These are phyloP conservation scores for Theobroma cacao DNA, from an alignment of 345 rosid genomes.

Conservation along the genomic window DNA sequence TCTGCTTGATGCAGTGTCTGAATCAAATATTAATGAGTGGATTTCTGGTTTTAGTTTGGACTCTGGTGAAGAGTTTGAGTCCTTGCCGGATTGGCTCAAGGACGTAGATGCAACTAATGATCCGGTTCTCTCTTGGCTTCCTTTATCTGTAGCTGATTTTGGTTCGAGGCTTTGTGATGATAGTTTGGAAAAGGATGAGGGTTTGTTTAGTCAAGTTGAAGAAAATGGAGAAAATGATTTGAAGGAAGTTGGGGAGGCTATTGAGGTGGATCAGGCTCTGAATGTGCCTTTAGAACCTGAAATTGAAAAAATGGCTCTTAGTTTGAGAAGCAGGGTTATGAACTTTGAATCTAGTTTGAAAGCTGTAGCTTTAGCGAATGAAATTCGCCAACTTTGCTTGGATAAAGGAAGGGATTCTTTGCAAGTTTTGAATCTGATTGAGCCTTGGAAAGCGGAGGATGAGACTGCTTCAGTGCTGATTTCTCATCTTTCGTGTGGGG, in stretches of 20 bases:
- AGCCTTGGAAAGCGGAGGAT: constrained; percentile 73
- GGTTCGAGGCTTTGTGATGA: constrained; percentile 25
- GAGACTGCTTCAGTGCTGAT: constrained; percentile 58
- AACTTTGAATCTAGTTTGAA: constrained; percentile 45
- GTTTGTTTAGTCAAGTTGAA: constrained; percentile 25
- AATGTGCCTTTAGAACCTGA: constrained; percentile 34
- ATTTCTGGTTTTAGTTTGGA: constrained; percentile 41
- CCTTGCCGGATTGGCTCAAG: constrained; percentile 60
- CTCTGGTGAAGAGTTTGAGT: constrained; percentile 43
- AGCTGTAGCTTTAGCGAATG: constrained; percentile 41
- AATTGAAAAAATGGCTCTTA: constrained; percentile 33
- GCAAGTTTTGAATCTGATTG: constrained; percentile 49
- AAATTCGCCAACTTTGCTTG: constrained; percentile 50
- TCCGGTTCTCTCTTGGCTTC: constrained; percentile 62
- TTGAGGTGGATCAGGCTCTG: constrained; percentile 24
- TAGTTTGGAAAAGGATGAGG: constrained; percentile 28
- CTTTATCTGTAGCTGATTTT: constrained; percentile 38
- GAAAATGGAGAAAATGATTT: constrained; percentile 32
- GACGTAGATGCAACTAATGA: constrained; percentile 21
- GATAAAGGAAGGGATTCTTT: constrained; percentile 37
- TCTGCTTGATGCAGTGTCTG: constrained; percentile 61
- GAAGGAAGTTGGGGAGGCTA: constrained; percentile 26
- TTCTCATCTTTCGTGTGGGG: constrained; percentile 39
- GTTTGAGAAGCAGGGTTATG: constrained; percentile 36
- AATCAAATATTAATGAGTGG: constrained; percentile 32